Conservation (phyloP, 805 yeast species). For the Candida arabinofermentans region DNA sequence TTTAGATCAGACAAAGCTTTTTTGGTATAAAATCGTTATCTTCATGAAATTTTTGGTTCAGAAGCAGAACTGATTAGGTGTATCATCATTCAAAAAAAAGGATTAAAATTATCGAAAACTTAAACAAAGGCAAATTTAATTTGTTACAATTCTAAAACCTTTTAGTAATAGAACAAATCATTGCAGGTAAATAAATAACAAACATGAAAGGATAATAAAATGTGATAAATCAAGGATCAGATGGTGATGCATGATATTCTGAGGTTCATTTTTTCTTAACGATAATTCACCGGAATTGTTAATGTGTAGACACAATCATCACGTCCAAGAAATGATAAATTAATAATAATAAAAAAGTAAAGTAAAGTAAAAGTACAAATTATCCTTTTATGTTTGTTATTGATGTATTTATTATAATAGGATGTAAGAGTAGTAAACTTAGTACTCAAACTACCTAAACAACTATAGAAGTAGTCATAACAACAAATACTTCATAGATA, state of each 20-base stretch:
- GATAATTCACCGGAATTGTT: slow-evolving; percentile 30
- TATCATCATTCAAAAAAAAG: slow-evolving; percentile 53
- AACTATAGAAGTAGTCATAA: too few relatives aligned
- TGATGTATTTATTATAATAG: background rate
- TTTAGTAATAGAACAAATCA: background rate
- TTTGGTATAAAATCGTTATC: slow-evolving; percentile 64
- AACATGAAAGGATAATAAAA: background rate
- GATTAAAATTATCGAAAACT: background rate
- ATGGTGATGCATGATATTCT: slow-evolving; percentile 97
- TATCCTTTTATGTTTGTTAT: background rate
- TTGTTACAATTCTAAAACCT: background rate
- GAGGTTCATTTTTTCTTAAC: slow-evolving; percentile 56
- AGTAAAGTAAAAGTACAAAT: slow-evolving; percentile 2
- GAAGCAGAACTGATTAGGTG: slow-evolving; percentile 92
- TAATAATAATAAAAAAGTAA: background rate
- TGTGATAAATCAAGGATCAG: slow-evolving; percentile 44
- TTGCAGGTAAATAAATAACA: too few relatives aligned
- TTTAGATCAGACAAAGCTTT: slow-evolving; percentile 47
- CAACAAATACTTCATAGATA: too few relatives aligned
- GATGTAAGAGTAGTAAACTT: slow-evolving; percentile 3
- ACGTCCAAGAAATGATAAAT: slow-evolving; percentile 14
- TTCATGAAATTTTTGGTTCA: slow-evolving; percentile 70
- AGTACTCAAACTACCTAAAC: slow-evolving; percentile 3
- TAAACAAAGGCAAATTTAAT: background rate
- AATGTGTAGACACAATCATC: slow-evolving; percentile 36